Evolutionary conservation across 1,284 basidiomycete species (phyloP), one percentile per base, ranked within the genome.

Genomic region (Leccinum subspadiceum): DNA sequence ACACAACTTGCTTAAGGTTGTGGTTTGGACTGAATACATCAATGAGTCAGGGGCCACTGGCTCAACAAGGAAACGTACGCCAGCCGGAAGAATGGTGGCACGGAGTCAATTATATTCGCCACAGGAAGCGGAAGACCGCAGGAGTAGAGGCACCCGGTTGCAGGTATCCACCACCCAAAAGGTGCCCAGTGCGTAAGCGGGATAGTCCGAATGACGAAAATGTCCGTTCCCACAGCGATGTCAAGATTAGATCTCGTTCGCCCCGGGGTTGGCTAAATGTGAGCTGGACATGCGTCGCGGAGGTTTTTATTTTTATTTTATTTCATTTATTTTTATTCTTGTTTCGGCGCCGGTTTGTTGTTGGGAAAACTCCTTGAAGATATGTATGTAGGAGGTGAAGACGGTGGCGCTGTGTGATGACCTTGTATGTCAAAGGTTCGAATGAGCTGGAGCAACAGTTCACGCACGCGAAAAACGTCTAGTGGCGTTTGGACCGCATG

Each of bases 101-200:
- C 26, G 48, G 55, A 17, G 68, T 64, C 69, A 61, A 55, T 62
- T 72, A 55, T 60, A 39, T 53, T 54, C 22, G 62, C 64, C 56
- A 62, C 31, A 68, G 70, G 70, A 63, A 68, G 58, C 70, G 71
- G 71, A 66, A 67, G 70, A 20, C 69, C 69, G 68, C 60, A 65
- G 55, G 64, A 41, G 57, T 41, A 58, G 53, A 56, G 56, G 56
- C 37, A 54, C 39, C 67, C 48, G 53, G 56, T 55, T 51, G 55
- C 53, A 67, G 33, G 60, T 64, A 44, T 29, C 48, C 24, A 50
- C 39, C 48, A 49, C 57, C 56, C 53, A 64, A 15, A 48, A 50
- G 24, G 52, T 31, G 46, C n/a, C 6, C 31, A 49, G 9, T 52
- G 52, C 50, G 56, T 39, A 33, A 37, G 33, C 69, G 69, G 71